A percentile compares a stretch with the other conserved stretches of the same genome.
Conservation (phyloP, 805 yeast species). For the Yarrowia keelungensis region DNA sequence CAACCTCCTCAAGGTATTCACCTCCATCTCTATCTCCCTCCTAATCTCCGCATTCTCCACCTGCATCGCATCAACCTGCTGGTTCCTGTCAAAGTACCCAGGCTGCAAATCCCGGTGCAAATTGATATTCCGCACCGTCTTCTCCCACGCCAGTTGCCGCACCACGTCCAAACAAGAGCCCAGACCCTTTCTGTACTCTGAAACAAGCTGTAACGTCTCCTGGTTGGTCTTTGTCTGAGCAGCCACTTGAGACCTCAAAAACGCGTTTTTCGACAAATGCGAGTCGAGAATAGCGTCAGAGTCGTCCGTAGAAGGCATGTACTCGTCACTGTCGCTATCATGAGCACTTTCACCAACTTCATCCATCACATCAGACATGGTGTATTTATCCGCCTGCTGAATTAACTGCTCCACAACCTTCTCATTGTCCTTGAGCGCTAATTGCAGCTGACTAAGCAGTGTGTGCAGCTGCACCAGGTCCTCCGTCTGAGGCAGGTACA, state of each 20-base stretch:
- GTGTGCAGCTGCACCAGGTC: conserved; percentile 25
- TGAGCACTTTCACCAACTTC: background rate
- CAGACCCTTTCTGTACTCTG: conserved; percentile 40
- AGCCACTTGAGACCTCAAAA: conserved; percentile 39
- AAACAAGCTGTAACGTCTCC: conserved; percentile 41
- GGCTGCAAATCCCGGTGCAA: conserved; percentile 41
- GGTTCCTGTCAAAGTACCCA: conserved; percentile 23
- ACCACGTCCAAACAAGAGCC: conserved; percentile 42
- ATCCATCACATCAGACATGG: background rate
- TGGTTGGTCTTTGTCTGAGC: conserved; percentile 38
- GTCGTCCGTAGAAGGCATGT: background rate
- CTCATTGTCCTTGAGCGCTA: conserved; percentile 33
- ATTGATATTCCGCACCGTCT: conserved; percentile 41
- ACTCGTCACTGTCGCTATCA: conserved; percentile 25
- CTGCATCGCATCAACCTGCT: conserved; percentile 42
- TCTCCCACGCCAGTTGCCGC: conserved; percentile 41
- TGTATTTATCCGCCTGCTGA: conserved; percentile 38
- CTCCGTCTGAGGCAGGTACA: conserved; percentile 35
- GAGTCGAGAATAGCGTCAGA: background rate
- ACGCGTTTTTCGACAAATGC: conserved; percentile 33
- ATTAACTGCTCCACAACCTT: conserved; percentile 8
- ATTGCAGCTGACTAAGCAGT: conserved; percentile 17
- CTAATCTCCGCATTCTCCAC: conserved; percentile 41
- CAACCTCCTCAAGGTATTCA: conserved; percentile 39
- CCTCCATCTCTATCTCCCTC: conserved; percentile 42